Evolutionary conservation across 2,329 filamentous ascomycete genomes (phyloP).

Genomic region (Colletotrichum agaves): DNA sequence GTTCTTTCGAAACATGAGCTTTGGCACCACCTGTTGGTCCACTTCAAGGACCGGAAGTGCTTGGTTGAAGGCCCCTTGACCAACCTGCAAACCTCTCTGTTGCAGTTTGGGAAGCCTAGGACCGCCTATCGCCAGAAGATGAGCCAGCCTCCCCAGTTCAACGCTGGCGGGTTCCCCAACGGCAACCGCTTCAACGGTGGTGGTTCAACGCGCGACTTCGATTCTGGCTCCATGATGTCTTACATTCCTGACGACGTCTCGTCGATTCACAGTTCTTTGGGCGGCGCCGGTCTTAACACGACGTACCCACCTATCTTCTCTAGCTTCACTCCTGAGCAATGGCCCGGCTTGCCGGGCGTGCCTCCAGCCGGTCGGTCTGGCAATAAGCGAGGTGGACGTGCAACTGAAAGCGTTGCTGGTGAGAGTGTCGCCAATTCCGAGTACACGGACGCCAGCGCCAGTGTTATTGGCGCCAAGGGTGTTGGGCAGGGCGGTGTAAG

Average conservation of each 20-base stretch:
- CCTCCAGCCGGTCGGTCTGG: constrained; percentile 68
- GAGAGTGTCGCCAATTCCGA: constrained; percentile 94
- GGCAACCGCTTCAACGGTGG: constrained; percentile 43
- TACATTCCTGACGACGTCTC: constrained; percentile 98
- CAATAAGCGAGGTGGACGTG: constrained; percentile 73
- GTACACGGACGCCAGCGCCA: constrained; percentile 84
- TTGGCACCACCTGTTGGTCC: constrained; percentile 93
- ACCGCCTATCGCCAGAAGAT: constrained; percentile 93
- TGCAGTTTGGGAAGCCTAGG: constrained; percentile 95
- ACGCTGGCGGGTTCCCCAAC: constrained; percentile 48
- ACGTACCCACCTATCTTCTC: constrained; percentile 97
- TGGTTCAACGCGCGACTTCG: constrained; percentile 63
- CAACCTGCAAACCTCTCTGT: constrained; percentile 93
- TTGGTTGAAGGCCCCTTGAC: constrained; percentile 94
- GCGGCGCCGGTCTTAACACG: constrained; percentile 81
- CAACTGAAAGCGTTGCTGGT: constrained; percentile 83
- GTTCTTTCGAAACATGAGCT: constrained; percentile 97
- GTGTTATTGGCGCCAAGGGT: constrained; percentile 79
- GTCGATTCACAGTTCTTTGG: constrained; percentile 92
- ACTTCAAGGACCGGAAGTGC: constrained; percentile 97
- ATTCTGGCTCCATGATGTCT: constrained; percentile 89
- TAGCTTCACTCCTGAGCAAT: constrained; percentile 86
- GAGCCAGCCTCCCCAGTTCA: constrained; percentile 76
- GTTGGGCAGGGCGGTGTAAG: constrained; percentile 89
- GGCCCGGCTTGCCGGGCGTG: constrained; percentile 83